phyloP scores from a whole-genome alignment of 1,284 basidiomycete genomes.

The Bondarzewia mesenterica region DNA sequence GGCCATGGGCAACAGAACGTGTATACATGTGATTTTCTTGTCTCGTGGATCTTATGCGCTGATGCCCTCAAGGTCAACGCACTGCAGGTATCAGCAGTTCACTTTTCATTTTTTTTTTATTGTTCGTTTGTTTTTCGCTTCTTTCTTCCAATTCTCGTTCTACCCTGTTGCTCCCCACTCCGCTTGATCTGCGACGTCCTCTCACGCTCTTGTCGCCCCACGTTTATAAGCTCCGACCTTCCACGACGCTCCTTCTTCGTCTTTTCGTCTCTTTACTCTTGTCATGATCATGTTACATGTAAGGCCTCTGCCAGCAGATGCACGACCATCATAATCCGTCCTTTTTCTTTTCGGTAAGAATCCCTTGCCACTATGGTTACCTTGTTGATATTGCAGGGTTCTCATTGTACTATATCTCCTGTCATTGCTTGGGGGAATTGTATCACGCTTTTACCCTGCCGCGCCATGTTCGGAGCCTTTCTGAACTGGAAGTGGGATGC shows the following conservation, averaged over 20 bases:
- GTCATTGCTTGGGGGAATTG: too few species aligned
- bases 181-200: background rate
- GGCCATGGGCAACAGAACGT: background rate
- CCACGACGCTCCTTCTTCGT: background rate
- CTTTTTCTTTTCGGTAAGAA: too few species aligned
- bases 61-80: background rate
- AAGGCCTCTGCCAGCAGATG: background rate
- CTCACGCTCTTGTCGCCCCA: background rate
- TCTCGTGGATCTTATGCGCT: background rate
- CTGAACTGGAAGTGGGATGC: too few species aligned
- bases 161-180: too few species aligned
- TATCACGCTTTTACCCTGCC: too few species aligned
- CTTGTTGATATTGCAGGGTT: too few species aligned
- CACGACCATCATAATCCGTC: too few species aligned
- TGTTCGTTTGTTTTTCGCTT: background rate
- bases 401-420: too few species aligned
- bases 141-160: background rate
- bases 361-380: too few species aligned
- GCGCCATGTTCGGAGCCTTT: too few species aligned
- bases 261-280: background rate
- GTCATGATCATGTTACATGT: background rate
- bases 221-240: background rate
- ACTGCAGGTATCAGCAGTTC: background rate
- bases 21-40: background rate
- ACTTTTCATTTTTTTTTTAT: background rate